Evolutionary conservation across 2,329 filamentous ascomycete species (phyloP).

Genomic region (Aureobasidium sp.): DNA sequence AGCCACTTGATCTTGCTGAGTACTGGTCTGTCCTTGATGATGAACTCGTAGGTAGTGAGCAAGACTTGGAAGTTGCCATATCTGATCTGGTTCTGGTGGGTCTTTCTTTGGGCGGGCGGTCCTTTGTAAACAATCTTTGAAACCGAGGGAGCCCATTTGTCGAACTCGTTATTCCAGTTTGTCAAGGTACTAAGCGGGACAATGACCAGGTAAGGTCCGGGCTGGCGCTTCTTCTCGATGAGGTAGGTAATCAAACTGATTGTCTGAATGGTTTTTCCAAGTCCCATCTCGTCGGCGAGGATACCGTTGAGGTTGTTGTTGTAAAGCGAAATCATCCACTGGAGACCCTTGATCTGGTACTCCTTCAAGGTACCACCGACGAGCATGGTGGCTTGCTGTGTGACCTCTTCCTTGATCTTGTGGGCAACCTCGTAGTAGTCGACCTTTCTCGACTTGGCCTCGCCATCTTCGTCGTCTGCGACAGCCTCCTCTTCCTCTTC

Average conservation of each 20-base stretch:
- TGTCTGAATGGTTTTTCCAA: constrained; percentile 98
- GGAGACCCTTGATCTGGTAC: constrained; percentile 95
- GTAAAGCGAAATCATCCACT: constrained; percentile 99
- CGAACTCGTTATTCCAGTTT: constrained; percentile 98
- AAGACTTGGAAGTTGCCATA: constrained; percentile 94
- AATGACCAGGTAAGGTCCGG: constrained; percentile 90
- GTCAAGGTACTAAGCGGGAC: constrained; percentile 94
- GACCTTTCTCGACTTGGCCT: constrained; percentile 67
- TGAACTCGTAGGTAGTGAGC: constrained; percentile 97
- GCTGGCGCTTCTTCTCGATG: constrained; percentile 89
- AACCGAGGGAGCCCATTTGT: constrained; percentile 94
- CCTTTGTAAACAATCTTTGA: constrained; percentile 93
- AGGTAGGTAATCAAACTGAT: constrained; percentile 97
- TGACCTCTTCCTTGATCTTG: constrained; percentile 88
- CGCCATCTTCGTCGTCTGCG: constrained; percentile 62
- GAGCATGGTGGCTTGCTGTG: constrained; percentile 72
- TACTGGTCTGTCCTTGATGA: constrained; percentile 95
- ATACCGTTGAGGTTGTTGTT: constrained; percentile 99
- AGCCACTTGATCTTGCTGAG: constrained; percentile 99
- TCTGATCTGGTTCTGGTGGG: constrained; percentile 87
- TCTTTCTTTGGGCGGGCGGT: constrained; percentile 77
- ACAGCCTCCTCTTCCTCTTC: constrained; percentile 51
- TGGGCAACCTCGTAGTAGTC: constrained; percentile 99
- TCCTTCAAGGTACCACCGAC: constrained; percentile 93
- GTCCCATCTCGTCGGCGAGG: constrained; percentile 97